A percentile compares a stretch with the other conserved stretches of the same genome.
Evolutionary conservation across 2,329 filamentous ascomycete species (phyloP).

Genomic region (Blastomyces gilchristii): DNA sequence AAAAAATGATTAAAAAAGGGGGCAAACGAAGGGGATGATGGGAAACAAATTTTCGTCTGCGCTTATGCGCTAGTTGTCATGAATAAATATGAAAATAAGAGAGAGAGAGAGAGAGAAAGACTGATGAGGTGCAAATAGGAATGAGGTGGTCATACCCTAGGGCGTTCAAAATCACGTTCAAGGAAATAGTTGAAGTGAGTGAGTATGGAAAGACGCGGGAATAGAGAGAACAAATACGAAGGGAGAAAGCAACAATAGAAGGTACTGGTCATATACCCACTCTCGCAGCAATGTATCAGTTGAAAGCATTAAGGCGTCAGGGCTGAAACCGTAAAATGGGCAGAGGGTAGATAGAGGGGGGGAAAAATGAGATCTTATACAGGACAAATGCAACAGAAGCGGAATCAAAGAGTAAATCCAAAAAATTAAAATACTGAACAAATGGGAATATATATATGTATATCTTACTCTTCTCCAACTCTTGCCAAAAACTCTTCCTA

Average conservation of each 20-base stretch:
- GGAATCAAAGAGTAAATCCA: neutral
- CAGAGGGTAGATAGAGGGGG: neutral
- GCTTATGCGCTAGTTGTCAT: neutral
- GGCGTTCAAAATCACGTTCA: neutral
- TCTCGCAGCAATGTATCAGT: neutral
- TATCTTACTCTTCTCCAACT: neutral
- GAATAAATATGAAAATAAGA: neutral
- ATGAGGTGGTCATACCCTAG: neutral
- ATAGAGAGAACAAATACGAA: neutral
- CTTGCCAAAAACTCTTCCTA: neutral
- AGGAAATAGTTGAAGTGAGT: neutral
- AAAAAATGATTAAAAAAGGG: neutral
- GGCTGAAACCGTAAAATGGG: neutral
- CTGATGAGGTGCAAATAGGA: neutral
- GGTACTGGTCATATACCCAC: neutral
- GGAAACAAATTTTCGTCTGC: neutral
- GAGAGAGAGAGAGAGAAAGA: neutral
- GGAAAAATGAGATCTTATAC: slow-evolving; percentile 1
- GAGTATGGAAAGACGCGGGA: neutral
- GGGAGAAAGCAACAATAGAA: neutral
- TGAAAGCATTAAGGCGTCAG: slow-evolving; percentile 6
- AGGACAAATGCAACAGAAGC: neutral
- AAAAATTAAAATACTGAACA: neutral
- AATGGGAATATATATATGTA: neutral
- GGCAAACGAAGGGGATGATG: too few species aligned